Conservation (phyloP, 768 basidiomycete species). For the Russula olivacea region DNA sequence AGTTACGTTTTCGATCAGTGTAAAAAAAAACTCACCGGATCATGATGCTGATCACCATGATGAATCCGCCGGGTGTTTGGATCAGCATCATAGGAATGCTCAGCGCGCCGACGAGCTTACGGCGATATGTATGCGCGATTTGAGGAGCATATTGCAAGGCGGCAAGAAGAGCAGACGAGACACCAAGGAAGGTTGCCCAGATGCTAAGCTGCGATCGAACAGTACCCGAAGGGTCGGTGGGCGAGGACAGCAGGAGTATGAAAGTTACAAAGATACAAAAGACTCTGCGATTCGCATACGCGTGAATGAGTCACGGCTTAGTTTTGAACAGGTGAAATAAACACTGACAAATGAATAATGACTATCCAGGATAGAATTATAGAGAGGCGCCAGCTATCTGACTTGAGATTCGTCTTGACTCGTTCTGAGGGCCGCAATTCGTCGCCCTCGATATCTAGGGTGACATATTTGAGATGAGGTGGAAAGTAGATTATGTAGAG, state of each 20-base stretch:
- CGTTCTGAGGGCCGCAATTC: slow-evolving; percentile 39
- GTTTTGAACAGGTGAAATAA: background rate
- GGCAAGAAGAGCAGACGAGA: slow-evolving; percentile 72
- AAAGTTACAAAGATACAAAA: slow-evolving; percentile 57
- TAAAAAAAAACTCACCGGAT: slow-evolving; percentile 41
- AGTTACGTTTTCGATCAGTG: background rate
- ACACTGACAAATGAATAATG: slow-evolving; percentile 65
- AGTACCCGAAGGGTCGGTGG: slow-evolving; percentile 33
- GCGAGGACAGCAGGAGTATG: slow-evolving; percentile 48
- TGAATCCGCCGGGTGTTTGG: slow-evolving; percentile 81
- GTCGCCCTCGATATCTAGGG: slow-evolving; percentile 39
- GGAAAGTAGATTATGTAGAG: slow-evolving; percentile 95
- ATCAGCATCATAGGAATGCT: slow-evolving; percentile 96
- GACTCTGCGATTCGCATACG: slow-evolving; percentile 35
- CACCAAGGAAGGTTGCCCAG: slow-evolving; percentile 87
- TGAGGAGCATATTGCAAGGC: slow-evolving; percentile 87
- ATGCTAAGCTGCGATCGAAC: slow-evolving; percentile 37
- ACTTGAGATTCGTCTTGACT: slow-evolving; percentile 48
- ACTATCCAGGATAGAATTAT: slow-evolving; percentile 69
- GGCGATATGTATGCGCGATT: slow-evolving; percentile 67
- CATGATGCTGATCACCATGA: slow-evolving; percentile 84
- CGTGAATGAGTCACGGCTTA: slow-evolving; percentile 10
- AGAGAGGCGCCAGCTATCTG: slow-evolving; percentile 73
- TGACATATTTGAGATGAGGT: slow-evolving; percentile 64
- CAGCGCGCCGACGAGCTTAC: slow-evolving; percentile 83